Base-by-base conservation (phyloP, 352 stramenopile species). In the Globisporangium polare region DNA sequence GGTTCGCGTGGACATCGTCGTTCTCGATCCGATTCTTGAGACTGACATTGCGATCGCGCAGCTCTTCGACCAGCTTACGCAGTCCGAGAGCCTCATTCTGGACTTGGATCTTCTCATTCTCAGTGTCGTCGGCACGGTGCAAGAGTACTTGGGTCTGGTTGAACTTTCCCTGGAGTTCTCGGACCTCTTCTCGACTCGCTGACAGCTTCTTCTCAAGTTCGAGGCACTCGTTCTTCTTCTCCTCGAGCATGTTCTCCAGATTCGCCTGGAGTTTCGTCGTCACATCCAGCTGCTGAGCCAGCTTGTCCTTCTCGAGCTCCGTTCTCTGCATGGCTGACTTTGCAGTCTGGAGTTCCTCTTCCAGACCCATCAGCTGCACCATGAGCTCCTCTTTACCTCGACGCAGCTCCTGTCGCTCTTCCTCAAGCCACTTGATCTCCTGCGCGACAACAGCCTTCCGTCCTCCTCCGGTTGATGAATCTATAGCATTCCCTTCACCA, bases 401-500 rank as follows among this genome's bases (percentile, higher is more conserved):
- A 12, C 77, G 71, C 15, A 90, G 67, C 27, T 86, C 71, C 22
- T 78, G 70, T 26, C 80, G 74, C 49, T 90, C 80, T 58, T 90
- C 76, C 47, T 90, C 76, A 3, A 90, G 66, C 80, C 83, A 90
- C 60, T 86, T 89, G 58, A 87, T 83, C 58, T 92, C 77, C 54
- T 90, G 77, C 4, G 71, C 71, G 47, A 85, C 75, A 2, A 82
- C 47, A 4, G 66, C 67, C 37, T 77, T 80, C 20, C 58, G 63
- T 33, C 65, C 35, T 33, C 65, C 35, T 39, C 66, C 20, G 8
- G 63, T 47, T 46, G 37, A 47, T 67, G 45, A 45, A 64, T 64
- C 49, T 20, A 41, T 43, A 24, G 50, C 56, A 3, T 69, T 45
- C 0, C 12, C 46, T 42, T 57, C 49, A 1, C 35, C 62, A 41